Base-by-base conservation (phyloP, 306 rosid species). In the Prunus mongolica region DNA sequence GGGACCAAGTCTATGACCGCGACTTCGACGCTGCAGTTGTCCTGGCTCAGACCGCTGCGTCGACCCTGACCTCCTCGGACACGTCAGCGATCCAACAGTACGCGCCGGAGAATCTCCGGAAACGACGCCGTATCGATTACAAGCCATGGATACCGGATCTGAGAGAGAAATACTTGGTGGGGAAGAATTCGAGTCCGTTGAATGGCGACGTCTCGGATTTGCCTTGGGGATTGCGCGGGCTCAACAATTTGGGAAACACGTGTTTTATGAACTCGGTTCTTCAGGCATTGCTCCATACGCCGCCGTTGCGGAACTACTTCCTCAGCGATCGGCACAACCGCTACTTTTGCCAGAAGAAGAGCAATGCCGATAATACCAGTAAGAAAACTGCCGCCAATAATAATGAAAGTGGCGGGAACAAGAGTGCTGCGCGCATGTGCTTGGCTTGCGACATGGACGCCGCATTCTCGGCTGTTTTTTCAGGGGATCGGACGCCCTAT, bases 231-330 rank as follows among this genome's bases (percentile, higher is more conserved):
- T 83, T 94, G 86, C 90, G 98, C 12, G 98, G 98, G 15, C 72
- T 94, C 77, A 94, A 94, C 87, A 94, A 94, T 71, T 46, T 91
- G 74, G 98, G 98, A 8, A 94, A 81, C 80, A 94, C 98, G 15
- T 94, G 98, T 69, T 94, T 91, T 80, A 91, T 94, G 97, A 94
- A 94, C 78, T 94, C 98, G 34, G 97, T 94, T 54, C 78, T 94
- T 73, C 98, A 94, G 63, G 98, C 98, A 38, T 83, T 94, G 84
- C 91, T 94, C 32, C 98, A 94, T 72, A 87, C 98, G 69, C 98
- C 97, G 47, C 98, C 98, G 16, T 65, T 94, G 78, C 82, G 96
- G 80, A 91, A 93, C 84, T 93, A 89, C 82, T 93, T 93, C 80
- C 81, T 93, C 81, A 89, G 98, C 71, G 97, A 91, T 72, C 83